phyloP scores from a whole-genome alignment of 163 green algal species.

The Scenedesmus sp. region DNA sequence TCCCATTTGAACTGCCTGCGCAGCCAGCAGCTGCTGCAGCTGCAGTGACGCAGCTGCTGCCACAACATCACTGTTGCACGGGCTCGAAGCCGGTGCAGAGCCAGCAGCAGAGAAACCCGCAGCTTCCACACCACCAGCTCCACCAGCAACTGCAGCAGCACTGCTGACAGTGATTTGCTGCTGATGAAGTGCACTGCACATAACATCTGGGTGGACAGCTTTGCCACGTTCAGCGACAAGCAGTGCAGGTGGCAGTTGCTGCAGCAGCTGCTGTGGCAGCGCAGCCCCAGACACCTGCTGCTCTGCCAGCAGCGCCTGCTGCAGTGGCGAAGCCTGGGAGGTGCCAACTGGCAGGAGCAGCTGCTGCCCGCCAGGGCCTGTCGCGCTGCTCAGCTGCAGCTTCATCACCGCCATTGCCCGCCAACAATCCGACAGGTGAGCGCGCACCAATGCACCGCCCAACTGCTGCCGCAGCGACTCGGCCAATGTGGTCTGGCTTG shows the following conservation, averaged over 20 bases:
- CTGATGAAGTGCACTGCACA: background rate
- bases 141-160: slow-evolving; percentile 20
- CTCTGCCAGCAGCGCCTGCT: background rate
- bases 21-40: background rate
- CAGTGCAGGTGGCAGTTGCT: background rate
- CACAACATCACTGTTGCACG: background rate
- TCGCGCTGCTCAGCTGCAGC: slow-evolving; percentile 5
- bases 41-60: background rate
- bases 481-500: background rate
- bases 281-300: background rate
- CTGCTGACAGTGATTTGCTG: background rate
- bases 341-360: background rate
- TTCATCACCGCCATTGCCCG: slow-evolving; percentile 15
- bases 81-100: background rate
- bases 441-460: background rate
- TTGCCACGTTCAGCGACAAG: background rate
- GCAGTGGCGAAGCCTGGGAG: background rate
- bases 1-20: background rate
- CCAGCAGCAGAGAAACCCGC: background rate
- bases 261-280: background rate
- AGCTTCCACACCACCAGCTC: background rate
- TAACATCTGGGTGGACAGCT: background rate
- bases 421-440: slow-evolving; percentile 37
- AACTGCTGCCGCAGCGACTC: slow-evolving; percentile 31
- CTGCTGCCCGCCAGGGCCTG: background rate